Conservation (phyloP, 2,329 filamentous ascomycete genomes). For the Chrysoporthe austroafricana region DNA sequence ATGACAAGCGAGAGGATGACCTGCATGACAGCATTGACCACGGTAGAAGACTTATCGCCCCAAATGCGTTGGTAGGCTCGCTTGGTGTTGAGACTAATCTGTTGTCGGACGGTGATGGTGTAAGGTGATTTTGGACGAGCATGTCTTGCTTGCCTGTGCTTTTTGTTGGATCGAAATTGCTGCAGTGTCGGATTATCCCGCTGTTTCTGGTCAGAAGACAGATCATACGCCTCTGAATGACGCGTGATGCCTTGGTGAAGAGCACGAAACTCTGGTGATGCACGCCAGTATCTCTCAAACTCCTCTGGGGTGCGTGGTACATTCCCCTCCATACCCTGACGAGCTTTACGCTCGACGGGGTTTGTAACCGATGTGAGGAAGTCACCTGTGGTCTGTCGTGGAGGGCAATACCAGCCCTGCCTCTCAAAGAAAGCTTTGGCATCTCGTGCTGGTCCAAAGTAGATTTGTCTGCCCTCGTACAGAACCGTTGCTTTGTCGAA, state of each 20-base stretch:
- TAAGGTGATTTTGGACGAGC: slow-evolving; percentile 60
- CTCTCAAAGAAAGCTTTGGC: slow-evolving; percentile 70
- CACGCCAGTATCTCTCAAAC: slow-evolving; percentile 57
- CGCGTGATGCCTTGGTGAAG: slow-evolving; percentile 47
- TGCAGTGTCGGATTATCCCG: slow-evolving; percentile 8
- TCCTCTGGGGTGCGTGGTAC: slow-evolving; percentile 73
- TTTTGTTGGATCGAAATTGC: slow-evolving; percentile 51
- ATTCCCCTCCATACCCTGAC: slow-evolving; percentile 60
- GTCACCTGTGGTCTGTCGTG: slow-evolving; percentile 69
- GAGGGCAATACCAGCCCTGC: slow-evolving; percentile 70
- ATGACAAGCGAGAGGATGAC: slow-evolving; percentile 63
- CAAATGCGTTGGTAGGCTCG: slow-evolving; percentile 56
- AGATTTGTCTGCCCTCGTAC: slow-evolving; percentile 79
- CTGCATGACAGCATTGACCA: slow-evolving; percentile 51
- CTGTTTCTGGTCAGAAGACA: neutral
- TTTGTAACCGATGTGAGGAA: slow-evolving; percentile 73
- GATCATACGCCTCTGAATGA: slow-evolving; percentile 40
- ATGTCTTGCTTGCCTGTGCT: slow-evolving; percentile 55
- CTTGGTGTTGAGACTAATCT: slow-evolving; percentile 55
- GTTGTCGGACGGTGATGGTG: slow-evolving; percentile 58
- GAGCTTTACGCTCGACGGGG: slow-evolving; percentile 59
- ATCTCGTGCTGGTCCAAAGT: slow-evolving; percentile 64
- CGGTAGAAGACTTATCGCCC: slow-evolving; percentile 54
- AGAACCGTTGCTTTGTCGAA: slow-evolving; percentile 78
- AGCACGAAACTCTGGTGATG: slow-evolving; percentile 48